Conservation (phyloP, 768 basidiomycete species). For the Trametes villosa region DNA sequence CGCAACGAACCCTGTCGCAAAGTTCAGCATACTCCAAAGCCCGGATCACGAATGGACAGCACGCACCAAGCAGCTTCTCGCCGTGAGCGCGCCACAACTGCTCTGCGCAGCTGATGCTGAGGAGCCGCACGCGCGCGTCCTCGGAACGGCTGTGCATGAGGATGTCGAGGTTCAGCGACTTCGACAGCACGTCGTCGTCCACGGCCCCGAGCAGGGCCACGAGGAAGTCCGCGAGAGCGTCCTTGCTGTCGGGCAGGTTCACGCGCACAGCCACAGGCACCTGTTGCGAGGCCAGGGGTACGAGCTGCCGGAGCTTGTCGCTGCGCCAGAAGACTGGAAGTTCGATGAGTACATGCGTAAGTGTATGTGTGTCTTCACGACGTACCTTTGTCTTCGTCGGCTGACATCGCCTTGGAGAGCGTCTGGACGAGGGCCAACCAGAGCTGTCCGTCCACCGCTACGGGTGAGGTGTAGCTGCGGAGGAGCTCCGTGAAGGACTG, state of each 20-base stretch:
- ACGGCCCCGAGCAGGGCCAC: constrained; percentile 57
- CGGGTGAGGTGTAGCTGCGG: constrained; percentile 46
- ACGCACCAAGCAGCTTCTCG: constrained; percentile 72
- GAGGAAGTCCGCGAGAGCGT: constrained; percentile 54
- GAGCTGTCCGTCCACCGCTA: constrained; percentile 45
- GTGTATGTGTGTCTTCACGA: constrained; percentile 1
- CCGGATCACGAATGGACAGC: neutral
- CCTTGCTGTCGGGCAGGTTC: constrained; percentile 42
- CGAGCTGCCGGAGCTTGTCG: constrained; percentile 69
- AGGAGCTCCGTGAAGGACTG: constrained; percentile 69
- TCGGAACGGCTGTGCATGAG: constrained; percentile 92
- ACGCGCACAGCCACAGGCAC: constrained; percentile 52
- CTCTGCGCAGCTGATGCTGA: constrained; percentile 69
- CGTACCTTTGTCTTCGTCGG: constrained; percentile 79
- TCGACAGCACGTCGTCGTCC: constrained; percentile 65
- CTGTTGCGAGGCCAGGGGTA: constrained; percentile 66
- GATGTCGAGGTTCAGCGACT: constrained; percentile 78
- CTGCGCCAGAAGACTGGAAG: constrained; percentile 90
- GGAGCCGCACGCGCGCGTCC: constrained; percentile 65
- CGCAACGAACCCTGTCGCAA: constrained; percentile 63
- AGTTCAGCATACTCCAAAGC: neutral
- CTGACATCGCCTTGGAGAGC: constrained; percentile 68
- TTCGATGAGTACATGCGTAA: neutral
- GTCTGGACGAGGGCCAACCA: constrained; percentile 68
- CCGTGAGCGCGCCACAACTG: constrained; percentile 81